Base-by-base conservation (phyloP, 2,329 filamentous ascomycete genomes). In the Clonostachys rosea region DNA sequence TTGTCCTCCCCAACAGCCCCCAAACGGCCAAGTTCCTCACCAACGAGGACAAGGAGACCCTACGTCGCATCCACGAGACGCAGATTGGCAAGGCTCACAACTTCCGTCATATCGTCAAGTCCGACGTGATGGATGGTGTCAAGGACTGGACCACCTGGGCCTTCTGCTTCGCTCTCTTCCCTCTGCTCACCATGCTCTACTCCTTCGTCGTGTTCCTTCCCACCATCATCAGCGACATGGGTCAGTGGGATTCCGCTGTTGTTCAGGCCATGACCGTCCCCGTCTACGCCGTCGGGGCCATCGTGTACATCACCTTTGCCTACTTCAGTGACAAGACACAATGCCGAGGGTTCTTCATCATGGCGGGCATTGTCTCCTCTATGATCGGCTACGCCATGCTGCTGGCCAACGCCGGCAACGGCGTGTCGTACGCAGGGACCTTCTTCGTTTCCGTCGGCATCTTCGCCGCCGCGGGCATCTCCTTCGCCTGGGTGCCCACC, bases 381-480 rank as follows among this genome's bases (percentile, higher is more conserved):
- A 84, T 95, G 14, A 66, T 73, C 0, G 92, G 91, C 0, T 96
- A 96, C 61, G 63, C 75, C 36, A 91, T 96, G 84, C 75, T 96
- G 3, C 71, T 95, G 2, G 82, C 79, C 2, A 81, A 80, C 5
- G 69, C 75, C 4, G 71, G 72, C 6, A 73, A 90, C 0, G 76
- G 74, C 0, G 81, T 92, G 1, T 84, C 90, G 58, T 96, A 96
- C 61, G 87, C 84, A 0, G 91, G 87, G 0, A 87, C 83, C 0
- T 96, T 95, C 65, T 73, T 96, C 0, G 91, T 86, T 0, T 91
- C 91, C 0, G 72, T 92, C 47, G 91, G 91, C 2, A 95, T 96
- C 55, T 96, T 95, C 59, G 90, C 91, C 0, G 86, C 83, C 57
- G 89, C 95, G 47, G 70, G 89, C 10, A 94, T 95, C 61, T 95